These are phyloP conservation scores for Hibiscus mutabilis DNA, from an alignment of 345 rosid species.

Conservation along the genomic window DNA sequence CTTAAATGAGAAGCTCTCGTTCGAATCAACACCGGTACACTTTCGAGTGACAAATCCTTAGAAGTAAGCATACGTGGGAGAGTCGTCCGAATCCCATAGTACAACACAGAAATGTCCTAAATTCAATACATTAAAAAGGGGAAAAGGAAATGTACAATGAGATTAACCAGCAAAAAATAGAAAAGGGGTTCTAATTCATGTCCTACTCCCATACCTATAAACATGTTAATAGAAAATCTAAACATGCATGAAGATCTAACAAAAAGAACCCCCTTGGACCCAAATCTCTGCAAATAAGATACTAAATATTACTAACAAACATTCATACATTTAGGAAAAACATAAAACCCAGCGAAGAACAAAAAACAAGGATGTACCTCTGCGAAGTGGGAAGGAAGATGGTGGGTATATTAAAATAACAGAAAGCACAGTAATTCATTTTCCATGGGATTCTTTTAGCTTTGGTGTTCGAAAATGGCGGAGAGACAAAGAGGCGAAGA, in stretches of 20 bases:
- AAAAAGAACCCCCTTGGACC: neutral
- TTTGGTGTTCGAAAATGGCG: neutral
- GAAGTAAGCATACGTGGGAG: neutral
- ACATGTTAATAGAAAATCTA: neutral
- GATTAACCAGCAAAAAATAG: neutral
- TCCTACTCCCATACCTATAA: neutral
- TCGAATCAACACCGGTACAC: neutral
- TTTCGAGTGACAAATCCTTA: neutral
- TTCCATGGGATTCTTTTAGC: neutral
- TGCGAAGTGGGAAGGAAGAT: neutral
- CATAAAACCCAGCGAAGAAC: neutral
- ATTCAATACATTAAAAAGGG: neutral
- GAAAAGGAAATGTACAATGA: neutral
- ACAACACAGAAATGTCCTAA: neutral
- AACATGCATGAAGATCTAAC: neutral
- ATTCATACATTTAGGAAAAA: neutral
- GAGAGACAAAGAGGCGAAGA: neutral
- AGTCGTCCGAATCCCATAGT: neutral
- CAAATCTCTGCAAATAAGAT: constrained; percentile 24
- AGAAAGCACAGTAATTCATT: neutral
- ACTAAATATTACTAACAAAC: neutral
- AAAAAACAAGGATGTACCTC: neutral
- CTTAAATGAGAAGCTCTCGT: neutral
- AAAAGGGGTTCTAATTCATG: neutral
- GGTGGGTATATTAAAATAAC: neutral